Conservation (phyloP, 352 stramenopile genomes). For the Phytopythium mirpurense region DNA sequence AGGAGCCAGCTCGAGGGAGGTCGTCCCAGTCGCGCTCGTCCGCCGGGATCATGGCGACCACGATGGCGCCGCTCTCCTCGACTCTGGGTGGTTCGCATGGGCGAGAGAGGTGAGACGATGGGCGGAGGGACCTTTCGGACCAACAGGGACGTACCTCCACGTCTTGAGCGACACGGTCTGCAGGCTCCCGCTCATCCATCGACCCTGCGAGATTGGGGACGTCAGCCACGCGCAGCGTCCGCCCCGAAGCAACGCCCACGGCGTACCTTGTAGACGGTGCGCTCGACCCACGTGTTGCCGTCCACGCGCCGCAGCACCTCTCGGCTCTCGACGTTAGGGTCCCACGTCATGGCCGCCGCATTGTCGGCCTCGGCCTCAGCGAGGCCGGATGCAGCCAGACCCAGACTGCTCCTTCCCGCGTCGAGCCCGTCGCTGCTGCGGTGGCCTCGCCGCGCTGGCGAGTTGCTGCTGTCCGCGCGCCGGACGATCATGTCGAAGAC, state of each 20-base stretch:
- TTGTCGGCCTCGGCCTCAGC: too few relatives aligned
- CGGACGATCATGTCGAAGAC: slow-evolving; percentile 65
- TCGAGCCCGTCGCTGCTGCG: too few relatives aligned
- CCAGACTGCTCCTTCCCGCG: too few relatives aligned
- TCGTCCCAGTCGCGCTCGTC: slow-evolving; percentile 29
- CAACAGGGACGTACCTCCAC: slow-evolving; percentile 42
- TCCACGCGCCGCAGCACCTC: slow-evolving; percentile 42
- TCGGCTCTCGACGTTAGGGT: slow-evolving; percentile 44
- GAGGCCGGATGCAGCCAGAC: too few relatives aligned
- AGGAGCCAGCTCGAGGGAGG: neutral
- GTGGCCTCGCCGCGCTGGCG: neutral
- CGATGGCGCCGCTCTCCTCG: slow-evolving; percentile 56
- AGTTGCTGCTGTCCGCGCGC: slow-evolving; percentile 1
- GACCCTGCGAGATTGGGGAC: slow-evolving; percentile 8
- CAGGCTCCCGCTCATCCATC: slow-evolving; percentile 28
- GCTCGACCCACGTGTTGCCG: slow-evolving; percentile 48
- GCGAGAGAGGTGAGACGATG: neutral
- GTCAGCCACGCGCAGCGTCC: neutral
- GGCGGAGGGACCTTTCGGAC: neutral
- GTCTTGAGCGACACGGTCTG: slow-evolving; percentile 63
- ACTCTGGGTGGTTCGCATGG: slow-evolving; percentile 26
- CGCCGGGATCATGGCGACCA: slow-evolving; percentile 64
- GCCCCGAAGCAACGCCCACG: neutral
- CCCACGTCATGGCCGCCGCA: slow-evolving; percentile 6
- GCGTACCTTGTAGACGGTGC: slow-evolving; percentile 45